Percentiles rank a stretch among this genome's conserved stretches.
Evolutionary conservation across 352 stramenopile genomes (phyloP).

Genomic region (Thalassiosira exigua): DNA sequence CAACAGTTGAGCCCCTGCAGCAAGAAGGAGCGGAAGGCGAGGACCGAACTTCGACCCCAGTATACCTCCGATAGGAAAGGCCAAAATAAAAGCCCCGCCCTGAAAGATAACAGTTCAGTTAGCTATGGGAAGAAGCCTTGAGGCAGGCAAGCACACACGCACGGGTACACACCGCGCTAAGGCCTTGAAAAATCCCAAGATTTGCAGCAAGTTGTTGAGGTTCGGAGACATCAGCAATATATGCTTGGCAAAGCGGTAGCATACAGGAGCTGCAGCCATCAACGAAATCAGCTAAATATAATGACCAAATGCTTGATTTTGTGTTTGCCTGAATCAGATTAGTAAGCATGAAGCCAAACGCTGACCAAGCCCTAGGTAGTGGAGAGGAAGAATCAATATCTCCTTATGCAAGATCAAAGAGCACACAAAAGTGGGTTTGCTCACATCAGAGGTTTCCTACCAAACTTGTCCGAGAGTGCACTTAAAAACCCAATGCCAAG

Average conservation of each 20-base stretch:
- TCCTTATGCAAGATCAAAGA: not conserved
- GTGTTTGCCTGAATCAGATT: conserved; percentile 30
- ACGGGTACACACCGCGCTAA: conserved; percentile 6
- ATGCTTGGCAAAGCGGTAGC: conserved; percentile 34
- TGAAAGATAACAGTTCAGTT: too few species aligned
- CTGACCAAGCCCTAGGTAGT: conserved; percentile 14
- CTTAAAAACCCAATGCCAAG: conserved; percentile 87
- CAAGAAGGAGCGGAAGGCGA: conserved; percentile 27
- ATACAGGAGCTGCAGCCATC: conserved; percentile 39
- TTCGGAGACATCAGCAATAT: conserved; percentile 31
- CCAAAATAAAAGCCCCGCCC: conserved; percentile 37
- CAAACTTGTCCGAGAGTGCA: conserved; percentile 42
- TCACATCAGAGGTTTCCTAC: conserved; percentile 49
- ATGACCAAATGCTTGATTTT: not conserved
- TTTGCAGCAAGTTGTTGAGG: conserved; percentile 1
- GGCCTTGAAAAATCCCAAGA: conserved; percentile 39
- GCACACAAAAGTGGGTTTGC: not conserved
- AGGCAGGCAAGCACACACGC: too few species aligned
- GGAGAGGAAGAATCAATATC: not conserved
- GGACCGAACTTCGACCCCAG: conserved; percentile 3
- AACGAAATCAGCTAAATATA: conserved; percentile 40
- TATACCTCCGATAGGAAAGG: conserved; percentile 25
- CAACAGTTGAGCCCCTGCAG: conserved; percentile 18
- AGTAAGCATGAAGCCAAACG: conserved; percentile 35
- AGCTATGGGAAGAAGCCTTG: too few species aligned